Evolutionary conservation across 192 early-diverging fungal genomes (phyloP).

Genomic region (Pilaira anomala): DNA sequence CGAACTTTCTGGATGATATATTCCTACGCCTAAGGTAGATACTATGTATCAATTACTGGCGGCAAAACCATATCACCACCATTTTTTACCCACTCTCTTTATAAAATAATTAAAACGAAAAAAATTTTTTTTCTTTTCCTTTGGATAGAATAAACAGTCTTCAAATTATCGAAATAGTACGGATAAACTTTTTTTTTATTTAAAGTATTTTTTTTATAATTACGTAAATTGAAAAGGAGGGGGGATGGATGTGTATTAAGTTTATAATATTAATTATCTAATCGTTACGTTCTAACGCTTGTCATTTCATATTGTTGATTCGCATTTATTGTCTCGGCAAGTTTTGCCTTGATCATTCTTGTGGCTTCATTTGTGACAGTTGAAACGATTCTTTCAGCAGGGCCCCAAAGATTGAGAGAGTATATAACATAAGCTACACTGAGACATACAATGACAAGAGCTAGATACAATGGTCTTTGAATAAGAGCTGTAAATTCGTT

Average conservation of each 20-base stretch:
- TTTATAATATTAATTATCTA: no score
- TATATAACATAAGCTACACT: constrained; percentile 59
- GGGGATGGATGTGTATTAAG: no score
- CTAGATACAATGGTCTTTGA: constrained; percentile 80
- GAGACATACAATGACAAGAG: constrained; percentile 59
- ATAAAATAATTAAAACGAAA: no score
- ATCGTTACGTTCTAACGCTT: no score
- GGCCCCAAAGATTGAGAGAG: constrained; percentile 64
- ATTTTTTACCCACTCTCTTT: constrained; percentile 11
- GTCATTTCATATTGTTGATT: not conserved
- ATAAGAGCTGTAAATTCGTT: constrained; percentile 90
- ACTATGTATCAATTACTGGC: constrained; percentile 23
- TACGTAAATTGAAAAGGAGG: no score
- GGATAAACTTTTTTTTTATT: no score
- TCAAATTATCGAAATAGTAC: no score
- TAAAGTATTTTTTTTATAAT: no score
- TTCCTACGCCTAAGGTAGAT: constrained; percentile 26
- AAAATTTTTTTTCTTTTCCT: no score
- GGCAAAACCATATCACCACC: constrained; percentile 28
- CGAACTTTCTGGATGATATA: constrained; percentile 22
- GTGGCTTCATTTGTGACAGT: constrained; percentile 44
- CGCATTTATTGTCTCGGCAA: constrained; percentile 20
- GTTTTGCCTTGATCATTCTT: constrained; percentile 29
- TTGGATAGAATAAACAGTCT: no score
- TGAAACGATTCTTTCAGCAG: constrained; percentile 46